These are phyloP conservation scores for Cetradonia linearis DNA, from an alignment of 495 filamentous ascomycete genomes.

Conservation along the genomic window DNA sequence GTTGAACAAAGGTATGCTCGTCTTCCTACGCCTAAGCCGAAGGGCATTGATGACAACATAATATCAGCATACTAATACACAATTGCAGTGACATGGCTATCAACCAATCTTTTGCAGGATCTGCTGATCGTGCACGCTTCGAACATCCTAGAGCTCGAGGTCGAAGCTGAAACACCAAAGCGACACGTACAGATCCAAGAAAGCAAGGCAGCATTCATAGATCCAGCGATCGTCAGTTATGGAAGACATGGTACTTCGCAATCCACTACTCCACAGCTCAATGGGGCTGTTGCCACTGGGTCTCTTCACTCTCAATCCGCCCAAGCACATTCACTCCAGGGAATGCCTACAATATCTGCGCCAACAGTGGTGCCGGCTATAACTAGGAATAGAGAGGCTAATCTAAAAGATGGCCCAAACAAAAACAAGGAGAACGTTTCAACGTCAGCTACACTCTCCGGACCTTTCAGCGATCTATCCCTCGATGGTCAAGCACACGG, in stretches of 20 bases:
- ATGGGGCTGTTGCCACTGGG: neutral
- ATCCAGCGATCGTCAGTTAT: slow-evolving; percentile 46
- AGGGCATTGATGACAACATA: neutral
- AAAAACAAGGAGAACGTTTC: neutral
- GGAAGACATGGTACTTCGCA: slow-evolving; percentile 16
- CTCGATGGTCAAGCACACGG: slow-evolving; percentile 6
- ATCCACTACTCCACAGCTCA: neutral
- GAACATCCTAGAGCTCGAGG: slow-evolving; percentile 49
- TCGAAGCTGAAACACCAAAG: slow-evolving; percentile 26
- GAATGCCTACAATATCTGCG: neutral
- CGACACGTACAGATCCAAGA: slow-evolving; percentile 7
- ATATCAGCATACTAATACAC: slow-evolving; percentile 19
- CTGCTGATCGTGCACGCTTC: slow-evolving; percentile 39
- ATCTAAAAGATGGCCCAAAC: neutral
- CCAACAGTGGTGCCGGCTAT: neutral
- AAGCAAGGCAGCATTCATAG: slow-evolving; percentile 36
- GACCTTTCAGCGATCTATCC: slow-evolving; percentile 10
- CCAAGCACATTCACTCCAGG: neutral
- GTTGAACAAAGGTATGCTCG: slow-evolving; percentile 61
- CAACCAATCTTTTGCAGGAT: slow-evolving; percentile 2
- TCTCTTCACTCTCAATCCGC: slow-evolving; percentile 1
- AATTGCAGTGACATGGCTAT: slow-evolving; percentile 17
- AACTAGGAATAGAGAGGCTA: neutral
- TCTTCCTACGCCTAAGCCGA: slow-evolving; percentile 3
- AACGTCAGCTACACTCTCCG: slow-evolving; percentile 14